Evolutionary conservation across 2,329 filamentous ascomycete genomes (phyloP).

Genomic region (Stromatinia cepivora): DNA sequence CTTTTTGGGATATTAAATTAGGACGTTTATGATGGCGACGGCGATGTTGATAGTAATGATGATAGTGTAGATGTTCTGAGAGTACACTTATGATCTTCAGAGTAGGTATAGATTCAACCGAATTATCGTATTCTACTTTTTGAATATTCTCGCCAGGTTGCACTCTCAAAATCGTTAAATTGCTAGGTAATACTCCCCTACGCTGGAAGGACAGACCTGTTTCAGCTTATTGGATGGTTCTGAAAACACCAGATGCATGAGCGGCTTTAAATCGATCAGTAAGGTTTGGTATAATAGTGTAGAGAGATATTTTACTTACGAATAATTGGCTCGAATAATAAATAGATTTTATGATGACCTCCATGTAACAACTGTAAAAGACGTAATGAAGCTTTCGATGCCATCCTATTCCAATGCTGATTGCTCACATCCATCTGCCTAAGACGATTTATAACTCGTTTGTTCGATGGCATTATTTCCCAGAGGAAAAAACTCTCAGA

Average conservation of each 20-base stretch:
- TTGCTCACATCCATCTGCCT: neutral
- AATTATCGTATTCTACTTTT: neutral
- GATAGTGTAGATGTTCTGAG: neutral
- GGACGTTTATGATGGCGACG: neutral
- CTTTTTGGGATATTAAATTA: neutral
- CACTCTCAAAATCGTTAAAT: neutral
- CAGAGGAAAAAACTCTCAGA: neutral
- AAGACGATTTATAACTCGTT: neutral
- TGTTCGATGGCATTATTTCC: neutral
- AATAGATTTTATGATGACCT: neutral
- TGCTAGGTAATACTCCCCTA: neutral
- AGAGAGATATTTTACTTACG: neutral
- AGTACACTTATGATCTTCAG: neutral
- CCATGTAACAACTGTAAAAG: neutral
- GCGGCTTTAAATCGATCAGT: neutral
- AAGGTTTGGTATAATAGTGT: neutral
- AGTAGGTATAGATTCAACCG: neutral
- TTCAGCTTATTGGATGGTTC: neutral
- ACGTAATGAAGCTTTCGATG: neutral
- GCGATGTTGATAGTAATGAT: neutral
- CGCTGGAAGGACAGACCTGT: neutral
- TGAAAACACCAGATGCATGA: constrained; percentile 1
- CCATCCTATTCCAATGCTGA: neutral
- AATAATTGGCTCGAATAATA: neutral
- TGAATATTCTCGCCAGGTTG: neutral